Evolutionary conservation across 345 rosid species (phyloP), one percentile per base, ranked within the genome.

Genomic region (Eucalyptus lansdowneana): DNA sequence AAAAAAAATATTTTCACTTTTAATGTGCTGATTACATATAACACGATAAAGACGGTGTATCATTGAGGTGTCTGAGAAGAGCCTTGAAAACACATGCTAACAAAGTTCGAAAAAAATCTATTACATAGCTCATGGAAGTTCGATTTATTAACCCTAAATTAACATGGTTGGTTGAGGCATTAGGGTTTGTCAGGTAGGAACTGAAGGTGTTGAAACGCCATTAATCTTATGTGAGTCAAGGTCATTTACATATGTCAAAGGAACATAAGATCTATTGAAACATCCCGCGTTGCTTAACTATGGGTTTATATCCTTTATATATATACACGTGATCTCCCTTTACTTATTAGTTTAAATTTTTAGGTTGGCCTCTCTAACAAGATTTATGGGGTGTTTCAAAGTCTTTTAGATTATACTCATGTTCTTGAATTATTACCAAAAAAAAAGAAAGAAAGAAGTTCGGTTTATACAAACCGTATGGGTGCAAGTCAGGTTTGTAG

Each of bases 251-350:
- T 22, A 40, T 40, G 47, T 76, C 27, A 21, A 6, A 76, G 27
- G 47, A 6, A 37, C 24, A 76, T 76, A 76, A 22, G 24, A 69
- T 67, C 8, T 15, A 5, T 67, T 31, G 7, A 31, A 69, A 69
- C 42, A 31, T 31, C 42, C 1, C 12, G 8, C 2, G 4, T 69
- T 6, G 3, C 12, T 69, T 69, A 10, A 17, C 13, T 34, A 17
- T 17, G 13, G 2, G 24, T 16, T 69, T 10, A 69, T 34, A 67
- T 67, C 11, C 3, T 14, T 1, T 9, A 17, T 69, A 53, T 34
- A 14, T 14, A 14, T 6, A 31, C 3, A 69, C 0, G 13, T 34
- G 80, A 34, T 10, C 4, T 69, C 2, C 4, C 4, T 10, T 1
- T 11, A 8, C 0, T 16, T 9, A 5, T 9, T 3, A 34, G 11